Base-by-base conservation (phyloP, 2,329 filamentous ascomycete genomes). In the Penicillium occitanis region DNA sequence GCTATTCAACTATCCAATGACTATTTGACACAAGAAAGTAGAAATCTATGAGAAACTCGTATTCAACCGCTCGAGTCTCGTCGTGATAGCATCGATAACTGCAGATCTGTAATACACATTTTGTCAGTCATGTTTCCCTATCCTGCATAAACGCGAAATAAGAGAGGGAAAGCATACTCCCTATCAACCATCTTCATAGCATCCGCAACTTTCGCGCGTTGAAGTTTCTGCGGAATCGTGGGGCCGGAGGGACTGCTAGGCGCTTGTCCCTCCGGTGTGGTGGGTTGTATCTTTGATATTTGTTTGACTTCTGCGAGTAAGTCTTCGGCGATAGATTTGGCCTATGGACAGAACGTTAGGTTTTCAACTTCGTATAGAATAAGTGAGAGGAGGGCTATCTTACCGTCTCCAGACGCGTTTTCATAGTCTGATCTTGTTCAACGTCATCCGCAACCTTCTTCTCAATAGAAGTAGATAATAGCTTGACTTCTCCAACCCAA, bases 101-200 rank as follows among this genome's bases (percentile, higher is more conserved):
- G 78, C 78, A 67, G 78, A 79, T 64, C 79, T 80, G 63, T 13
- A 67, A 5, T 28, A 40, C 13, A 28, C n/a, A 40, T 25, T 53
- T n/a, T 48, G 35, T 59, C 35, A 59, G 55, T 8, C 17, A 62
- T 37, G n/a, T n/a, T 35, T 30, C 25, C 37, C 37, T 14, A 11
- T 30, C 25, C 30, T 28, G 5, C 51, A 37, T n/a, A n/a, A 28
- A 40, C 33, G 25, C 58, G 6, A 42, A 63, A 33, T 1, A 50
- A 25, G 37, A 44, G 35, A 61, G 5, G 22, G 51, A 25, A 5
- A 51, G 17, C 78, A 68, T 66, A 80, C 79, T 84, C 82, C 76
- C 81, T 74, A 66, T 83, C 82, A 57, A 84, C 79, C 80, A 84
- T 80, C 48, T 73, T 76, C 80, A 82, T 82, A 5, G 82, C 82